phyloP scores from a whole-genome alignment of 169 alveolate species.

The Perkinsus olseni region DNA sequence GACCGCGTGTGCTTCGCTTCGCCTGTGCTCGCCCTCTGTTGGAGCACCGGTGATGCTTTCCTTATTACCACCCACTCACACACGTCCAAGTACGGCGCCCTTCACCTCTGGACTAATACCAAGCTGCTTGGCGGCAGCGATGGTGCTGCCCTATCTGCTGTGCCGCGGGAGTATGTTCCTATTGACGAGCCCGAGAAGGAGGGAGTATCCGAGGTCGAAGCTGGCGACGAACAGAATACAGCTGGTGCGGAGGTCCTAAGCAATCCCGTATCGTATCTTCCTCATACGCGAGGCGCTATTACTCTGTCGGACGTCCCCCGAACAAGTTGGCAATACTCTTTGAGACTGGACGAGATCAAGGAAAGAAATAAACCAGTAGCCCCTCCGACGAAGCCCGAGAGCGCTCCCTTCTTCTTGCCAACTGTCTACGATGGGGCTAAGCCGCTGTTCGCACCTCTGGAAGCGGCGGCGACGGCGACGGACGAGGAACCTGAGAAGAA shows the following conservation, averaged over 20 bases:
- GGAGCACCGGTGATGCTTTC: background rate
- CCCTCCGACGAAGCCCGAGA: constrained; percentile 58
- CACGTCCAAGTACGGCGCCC: background rate
- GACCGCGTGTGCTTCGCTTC: background rate
- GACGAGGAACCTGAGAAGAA: background rate
- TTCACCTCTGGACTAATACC: background rate
- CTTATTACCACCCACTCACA: background rate
- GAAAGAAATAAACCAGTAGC: constrained; percentile 67
- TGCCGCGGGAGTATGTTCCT: constrained; percentile 9
- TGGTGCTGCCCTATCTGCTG: background rate
- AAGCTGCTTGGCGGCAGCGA: background rate
- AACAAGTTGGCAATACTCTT: constrained; percentile 20
- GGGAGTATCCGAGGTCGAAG: background rate
- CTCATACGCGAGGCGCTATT: constrained; percentile 10
- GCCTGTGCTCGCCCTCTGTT: background rate
- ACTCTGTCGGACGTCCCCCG: constrained; percentile 26
- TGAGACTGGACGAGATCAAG: constrained; percentile 55
- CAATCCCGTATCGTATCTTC: background rate
- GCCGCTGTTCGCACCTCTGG: background rate
- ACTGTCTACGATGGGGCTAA: background rate
- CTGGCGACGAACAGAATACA: background rate
- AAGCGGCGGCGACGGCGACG: background rate
- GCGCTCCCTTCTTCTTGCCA: constrained; percentile 69
- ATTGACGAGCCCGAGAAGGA: background rate
- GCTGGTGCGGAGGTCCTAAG: background rate